A percentile compares a stretch with the other conserved stretches of the same genome.
Evolutionary conservation across 768 basidiomycete species (phyloP).

Genomic region (Amanita rimosa): DNA sequence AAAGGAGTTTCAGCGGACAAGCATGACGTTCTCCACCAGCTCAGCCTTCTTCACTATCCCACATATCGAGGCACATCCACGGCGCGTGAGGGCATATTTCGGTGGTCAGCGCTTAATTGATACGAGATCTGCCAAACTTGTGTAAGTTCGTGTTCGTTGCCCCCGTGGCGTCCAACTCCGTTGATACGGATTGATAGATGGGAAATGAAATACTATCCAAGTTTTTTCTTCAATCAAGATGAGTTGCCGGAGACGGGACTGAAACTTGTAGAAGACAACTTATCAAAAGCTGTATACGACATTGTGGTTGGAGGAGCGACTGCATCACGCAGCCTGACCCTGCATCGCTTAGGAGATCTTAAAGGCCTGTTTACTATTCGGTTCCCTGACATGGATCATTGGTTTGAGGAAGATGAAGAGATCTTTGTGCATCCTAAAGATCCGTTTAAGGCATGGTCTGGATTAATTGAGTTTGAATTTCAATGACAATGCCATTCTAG

Average conservation of each 20-base stretch:
- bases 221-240: conserved; percentile 37
- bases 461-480: neutral
- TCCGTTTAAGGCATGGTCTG: conserved; percentile 46
- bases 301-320: conserved; percentile 27
- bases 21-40: neutral
- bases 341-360: conserved; percentile 22
- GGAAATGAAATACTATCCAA: conserved; percentile 42
- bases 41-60: conserved; percentile 25
- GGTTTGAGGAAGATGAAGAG: conserved; percentile 63
- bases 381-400: conserved; percentile 42
- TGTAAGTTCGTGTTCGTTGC: conserved; percentile 37
- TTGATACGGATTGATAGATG: conserved; percentile 23
- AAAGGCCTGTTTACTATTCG: conserved; percentile 36
- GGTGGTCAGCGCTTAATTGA: conserved; percentile 42
- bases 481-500: conserved; percentile 17
- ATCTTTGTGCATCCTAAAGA: conserved; percentile 54
- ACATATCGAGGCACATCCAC: conserved; percentile 34
- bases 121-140: conserved; percentile 43
- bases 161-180: neutral
- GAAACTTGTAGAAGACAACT: conserved; percentile 12
- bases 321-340: conserved; percentile 24
- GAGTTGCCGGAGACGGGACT: conserved; percentile 36
- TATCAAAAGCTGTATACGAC: conserved; percentile 30
- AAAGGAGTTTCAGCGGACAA: neutral
- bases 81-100: conserved; percentile 44